These are phyloP conservation scores for Coelastrella sp. DNA, from an alignment of 139 green algal genomes.

Conservation along the genomic window DNA sequence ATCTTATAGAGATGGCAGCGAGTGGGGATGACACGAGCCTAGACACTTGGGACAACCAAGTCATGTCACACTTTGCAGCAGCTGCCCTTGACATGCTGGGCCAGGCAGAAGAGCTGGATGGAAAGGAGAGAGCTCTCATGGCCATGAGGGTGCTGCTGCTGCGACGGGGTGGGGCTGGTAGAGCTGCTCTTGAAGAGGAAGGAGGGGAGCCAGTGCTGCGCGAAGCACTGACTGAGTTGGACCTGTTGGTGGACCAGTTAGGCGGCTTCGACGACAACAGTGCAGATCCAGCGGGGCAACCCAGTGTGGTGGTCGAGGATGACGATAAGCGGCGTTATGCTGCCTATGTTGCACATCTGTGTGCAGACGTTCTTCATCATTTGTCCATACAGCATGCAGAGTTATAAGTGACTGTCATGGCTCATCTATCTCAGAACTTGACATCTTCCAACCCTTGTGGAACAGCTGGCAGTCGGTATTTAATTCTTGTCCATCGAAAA, in stretches of 20 bases:
- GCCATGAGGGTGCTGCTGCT: slow-evolving; percentile 29
- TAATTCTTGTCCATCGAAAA: too few species aligned
- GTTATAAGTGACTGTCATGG: slow-evolving; percentile 2
- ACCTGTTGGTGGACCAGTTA: slow-evolving; percentile 6
- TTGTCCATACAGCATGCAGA: slow-evolving; percentile 37
- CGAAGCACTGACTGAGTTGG: slow-evolving; percentile 29
- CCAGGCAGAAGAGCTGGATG: slow-evolving; percentile 27
- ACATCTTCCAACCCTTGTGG: too few species aligned
- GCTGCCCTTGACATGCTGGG: slow-evolving; percentile 22
- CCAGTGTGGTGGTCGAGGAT: background rate
- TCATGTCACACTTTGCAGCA: slow-evolving; percentile 29
- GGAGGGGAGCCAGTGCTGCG: slow-evolving; percentile 31
- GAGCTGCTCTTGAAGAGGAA: slow-evolving; percentile 27
- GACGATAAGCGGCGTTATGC: slow-evolving; percentile 15
- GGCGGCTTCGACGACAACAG: background rate
- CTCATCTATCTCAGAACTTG: background rate
- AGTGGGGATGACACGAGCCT: slow-evolving; percentile 31
- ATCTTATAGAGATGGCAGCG: slow-evolving; percentile 40
- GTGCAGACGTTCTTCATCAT: slow-evolving; percentile 42
- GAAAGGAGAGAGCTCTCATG: slow-evolving; percentile 33
- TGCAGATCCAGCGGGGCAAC: background rate
- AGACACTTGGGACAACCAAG: slow-evolving; percentile 10
- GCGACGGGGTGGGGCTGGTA: slow-evolving; percentile 7
- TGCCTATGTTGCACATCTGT: slow-evolving; percentile 25
- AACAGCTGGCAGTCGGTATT: too few species aligned